Base-by-base conservation (phyloP, 1,139 yeast genomes). In the Geotrichum fermentans region DNA sequence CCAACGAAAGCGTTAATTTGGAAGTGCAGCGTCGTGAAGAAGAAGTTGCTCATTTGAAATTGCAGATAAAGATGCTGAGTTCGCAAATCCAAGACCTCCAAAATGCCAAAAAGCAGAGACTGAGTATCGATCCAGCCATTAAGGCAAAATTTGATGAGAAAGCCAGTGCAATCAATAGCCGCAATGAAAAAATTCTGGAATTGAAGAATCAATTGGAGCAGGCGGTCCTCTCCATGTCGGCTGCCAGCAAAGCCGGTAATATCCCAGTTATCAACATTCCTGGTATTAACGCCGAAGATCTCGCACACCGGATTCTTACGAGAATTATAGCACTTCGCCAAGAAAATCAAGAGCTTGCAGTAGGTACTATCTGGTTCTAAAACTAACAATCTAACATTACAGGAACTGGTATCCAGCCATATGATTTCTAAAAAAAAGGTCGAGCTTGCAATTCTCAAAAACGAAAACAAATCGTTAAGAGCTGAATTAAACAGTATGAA, bases 271-370 rank as follows among this genome's bases (percentile, higher is more conserved):
- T 52, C 32, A 51, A 49, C 45, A 40, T 49, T 38, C 53, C 50
- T n/a, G 32, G 21, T 30, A 45, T 59, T 45, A 95, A 87, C 59
- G 85, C 81, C 43, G 80, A 83, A 57, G 92, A 86, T 55, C 68
- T 86, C 45, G 80, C 92, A 6, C 95, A 87, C 62, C 82, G 84
- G 57, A 78, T 86, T 49, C 72, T 86, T 43, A 73, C 76, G 45
- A 80, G 86, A 55, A 61, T 89, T 54, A 77, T 78, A 52, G 68
- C 74, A 51, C 69, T 88, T 55, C 79, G 80, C 21, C 74, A 73
- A 42, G 96, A 89, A 62, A 89, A 89, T 61, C 83, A 80, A 51
- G 77, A 75, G 51, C 74, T 88, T 64, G 74, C 84, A 16, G 61
- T 57, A 53, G 43, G 60, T 49, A 10, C 16, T 1, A 13, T 4